Base-by-base conservation (phyloP, 345 rosid species). In the Lepidium didymum region DNA sequence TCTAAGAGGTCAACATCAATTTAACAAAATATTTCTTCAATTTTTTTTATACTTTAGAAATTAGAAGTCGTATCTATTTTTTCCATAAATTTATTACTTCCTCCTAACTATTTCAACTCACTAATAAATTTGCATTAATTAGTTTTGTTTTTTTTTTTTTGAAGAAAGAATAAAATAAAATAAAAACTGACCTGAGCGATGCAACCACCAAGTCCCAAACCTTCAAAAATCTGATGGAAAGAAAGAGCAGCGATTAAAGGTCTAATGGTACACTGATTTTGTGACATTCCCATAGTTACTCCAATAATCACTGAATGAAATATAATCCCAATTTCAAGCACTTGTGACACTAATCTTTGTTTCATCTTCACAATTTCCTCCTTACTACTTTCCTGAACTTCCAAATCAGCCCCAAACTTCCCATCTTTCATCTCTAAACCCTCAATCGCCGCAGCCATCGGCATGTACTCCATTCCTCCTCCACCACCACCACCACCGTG, bases 141-240 rank as follows among this genome's bases (percentile, higher is more conserved):
- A 16, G 12, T 3, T 1, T 1, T 46, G 2, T 18, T 19, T 10
- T 8, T 0, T 0, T 6, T 7, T 7, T 6, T 43, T 6, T 15
- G 1, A 7, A 4, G 51, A 31, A 31, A 34, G 7, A 8, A 15
- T n/a, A 4, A 23, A 34, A 47, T 2, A 13, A 23, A 18, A 43
- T n/a, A 31, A 1, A 35, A 50, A 57, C 38, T n/a, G 70, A 93
- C 98, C 97, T 90, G 98, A 56, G 96, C 98, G 47, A 93, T 90
- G 88, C 98, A 93, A 58, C 98, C 98, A 44, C 98, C 98, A 35
- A 93, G 98, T 4, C 96, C 98, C 81, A 93, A 84, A 25, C 97
- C 98, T 69, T 93, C 97, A 14, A 93, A 93, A 70, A 90, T 85
- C 81, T 93, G 97, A 55, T 93, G 98, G 69, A 93, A 93, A 3